Evolutionary conservation across 768 basidiomycete genomes (phyloP), one percentile per base, ranked within the genome.

Genomic region (Chalciporus chontae): DNA sequence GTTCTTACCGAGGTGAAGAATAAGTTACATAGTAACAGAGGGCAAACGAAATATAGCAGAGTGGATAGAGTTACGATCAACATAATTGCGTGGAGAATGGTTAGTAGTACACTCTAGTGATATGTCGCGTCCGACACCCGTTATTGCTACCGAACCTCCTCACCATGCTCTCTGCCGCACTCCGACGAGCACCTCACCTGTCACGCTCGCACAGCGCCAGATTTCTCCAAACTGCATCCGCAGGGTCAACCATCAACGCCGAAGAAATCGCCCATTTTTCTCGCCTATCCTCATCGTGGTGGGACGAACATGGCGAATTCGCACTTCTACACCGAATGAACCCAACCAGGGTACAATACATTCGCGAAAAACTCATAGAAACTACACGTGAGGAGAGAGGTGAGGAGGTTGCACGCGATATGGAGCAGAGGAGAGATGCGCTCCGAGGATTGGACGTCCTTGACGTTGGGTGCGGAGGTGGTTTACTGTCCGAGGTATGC

Each of bases 381-480:
- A 70, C 76, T 14, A 70, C 72, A n/a, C 73, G 73, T 13, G 87
- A 88, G 37, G 80, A 81, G 40, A 62, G 71, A 4, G 68, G 70
- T 23, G 69, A 74, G 3, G 64, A 71, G 8, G 45, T 32, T 4
- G 61, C 62, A 19, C 48, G 51, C 19, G 66, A 67, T 48, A 70
- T 52, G 61, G 69, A 45, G 42, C 61, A 49, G 34, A 59, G 59
- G 24, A 52, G 55, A 55, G 69, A 58, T 5, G 69, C 73, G 8
- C 71, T 99, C 24, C 65, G 69, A 3, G 91, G 86, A 0, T 69
- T 86, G 62, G 79, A 86, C 50, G 83, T 89, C 13, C 71, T 97
- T 45, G 94, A 97, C 64, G 85, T 97, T 3, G 96, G 96, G 0
- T 98, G 96, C 65, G 96, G 96, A 7, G 96, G 96, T 0, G 96